Base-by-base conservation (phyloP, 2,329 filamentous ascomycete species). In the Talaromyces sp. region DNA sequence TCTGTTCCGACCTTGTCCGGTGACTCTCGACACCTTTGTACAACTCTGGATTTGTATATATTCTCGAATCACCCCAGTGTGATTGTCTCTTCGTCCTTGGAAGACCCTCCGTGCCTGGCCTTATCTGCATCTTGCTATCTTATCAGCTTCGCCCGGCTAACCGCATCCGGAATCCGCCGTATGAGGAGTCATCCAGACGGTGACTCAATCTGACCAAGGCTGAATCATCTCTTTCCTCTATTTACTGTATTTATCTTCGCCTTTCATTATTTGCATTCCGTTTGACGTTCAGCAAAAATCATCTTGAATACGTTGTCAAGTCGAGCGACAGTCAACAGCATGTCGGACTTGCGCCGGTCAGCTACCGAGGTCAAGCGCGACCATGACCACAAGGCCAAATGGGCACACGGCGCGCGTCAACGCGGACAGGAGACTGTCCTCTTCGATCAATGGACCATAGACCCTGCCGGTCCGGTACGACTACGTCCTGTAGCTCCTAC, bases 341-440 rank as follows among this genome's bases (percentile, higher is more conserved):
- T 65, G 63, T 60, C 63, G 24, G 85, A 87, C 73, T 78, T 87
- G 67, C 84, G 85, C 73, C 81, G 80, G 74, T 77, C 76, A 69
- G 79, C 83, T 72, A 82, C 82, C 71, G 82, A 84, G 70, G 82
- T 69, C 67, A 77, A 79, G 65, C 73, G 78, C 35, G 71, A 72
- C 64, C 72, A 77, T 65, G 73, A 77, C 66, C 76, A 76, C 63
- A 78, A 76, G 66, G 73, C 72, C 47, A 80, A 80, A 70, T 79
- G 78, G 78, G 74, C 75, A 24, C 69, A 72, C 60, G 77, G 78
- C 47, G 72, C 69, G 45, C 74, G 74, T 45, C 45, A 63, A 24
- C n/a, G 50, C 6, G 39, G 56, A 35, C 50, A 33, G 4, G 45
- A 41, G 14, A 10, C 43, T n/a, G 7, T 19, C 3, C 9, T 22